Conservation (phyloP, 352 stramenopile genomes). For the Globisporangium rhizosaccharum region DNA sequence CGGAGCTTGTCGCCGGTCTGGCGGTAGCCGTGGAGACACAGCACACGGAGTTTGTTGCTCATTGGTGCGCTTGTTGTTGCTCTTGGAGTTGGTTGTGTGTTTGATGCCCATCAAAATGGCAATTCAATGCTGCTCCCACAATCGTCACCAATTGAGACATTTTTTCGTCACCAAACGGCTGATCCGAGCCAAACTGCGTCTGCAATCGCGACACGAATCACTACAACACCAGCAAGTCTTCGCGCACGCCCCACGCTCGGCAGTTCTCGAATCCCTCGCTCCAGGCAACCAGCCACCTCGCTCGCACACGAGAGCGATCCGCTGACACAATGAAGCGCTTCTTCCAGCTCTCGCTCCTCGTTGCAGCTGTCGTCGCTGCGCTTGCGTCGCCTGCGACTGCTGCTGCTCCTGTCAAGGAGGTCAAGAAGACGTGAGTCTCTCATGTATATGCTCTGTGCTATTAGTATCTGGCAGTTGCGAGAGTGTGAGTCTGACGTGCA, state of each 20-base stretch:
- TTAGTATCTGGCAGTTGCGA: no score
- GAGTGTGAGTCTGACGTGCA: no score
- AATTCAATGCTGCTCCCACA: no score
- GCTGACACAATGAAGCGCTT: slow-evolving; percentile 3
- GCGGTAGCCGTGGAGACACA: slow-evolving; percentile 82
- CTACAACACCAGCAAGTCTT: no score
- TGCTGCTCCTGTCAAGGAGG: not conserved
- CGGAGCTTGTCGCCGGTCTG: slow-evolving; percentile 72
- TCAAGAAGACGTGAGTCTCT: not conserved
- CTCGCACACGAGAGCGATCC: not conserved
- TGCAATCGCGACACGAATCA: no score
- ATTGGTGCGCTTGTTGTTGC: not conserved
- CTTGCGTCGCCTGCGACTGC: slow-evolving; percentile 1
- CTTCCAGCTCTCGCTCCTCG: slow-evolving; percentile 24
- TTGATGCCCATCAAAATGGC: not conserved
- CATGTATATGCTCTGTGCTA: no score
- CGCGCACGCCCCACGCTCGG: no score
- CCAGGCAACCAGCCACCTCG: not conserved
- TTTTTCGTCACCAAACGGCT: no score
- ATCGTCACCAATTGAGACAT: no score
- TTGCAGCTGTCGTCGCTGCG: slow-evolving; percentile 26
- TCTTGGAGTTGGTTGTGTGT: not conserved
- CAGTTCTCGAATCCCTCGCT: not conserved
- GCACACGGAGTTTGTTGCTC: slow-evolving; percentile 51
- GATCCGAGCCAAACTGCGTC: no score